phyloP scores from a whole-genome alignment of 164 flowering plant species.

The Tetrastigma voinierianum region DNA sequence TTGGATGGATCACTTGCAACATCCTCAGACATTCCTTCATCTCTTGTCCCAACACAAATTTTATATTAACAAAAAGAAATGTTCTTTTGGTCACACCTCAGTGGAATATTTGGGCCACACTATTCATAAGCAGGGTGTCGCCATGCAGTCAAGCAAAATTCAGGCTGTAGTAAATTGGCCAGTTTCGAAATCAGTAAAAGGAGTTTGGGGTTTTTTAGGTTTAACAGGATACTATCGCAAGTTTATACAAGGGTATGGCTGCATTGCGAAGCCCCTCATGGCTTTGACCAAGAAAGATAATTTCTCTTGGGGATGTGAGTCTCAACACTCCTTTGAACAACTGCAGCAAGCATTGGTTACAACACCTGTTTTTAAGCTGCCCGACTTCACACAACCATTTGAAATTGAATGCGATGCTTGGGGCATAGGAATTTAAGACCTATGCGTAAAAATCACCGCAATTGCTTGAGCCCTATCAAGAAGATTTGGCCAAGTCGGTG shows the following conservation, averaged over 20 bases:
- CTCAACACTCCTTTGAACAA: neutral
- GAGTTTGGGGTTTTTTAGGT: too few relatives aligned
- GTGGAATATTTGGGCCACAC: too few relatives aligned
- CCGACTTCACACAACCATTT: neutral
- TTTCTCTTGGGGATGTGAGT: conserved; percentile 1
- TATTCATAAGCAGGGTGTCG: too few relatives aligned
- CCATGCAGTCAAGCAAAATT: too few relatives aligned
- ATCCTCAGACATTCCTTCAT: neutral
- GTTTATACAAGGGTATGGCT: neutral
- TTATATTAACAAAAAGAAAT: neutral
- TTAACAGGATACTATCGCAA: too few relatives aligned
- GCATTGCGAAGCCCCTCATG: neutral
- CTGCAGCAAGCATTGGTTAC: neutral
- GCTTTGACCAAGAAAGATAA: neutral
- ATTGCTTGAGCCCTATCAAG: neutral
- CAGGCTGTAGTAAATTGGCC: too few relatives aligned
- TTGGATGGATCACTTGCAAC: neutral
- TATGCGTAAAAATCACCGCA: neutral
- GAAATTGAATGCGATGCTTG: conserved; percentile 9
- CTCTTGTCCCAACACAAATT: neutral
- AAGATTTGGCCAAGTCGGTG: neutral
- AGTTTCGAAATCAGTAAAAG: too few relatives aligned
- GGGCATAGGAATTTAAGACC: neutral
- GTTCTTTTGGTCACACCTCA: conserved; percentile 1
- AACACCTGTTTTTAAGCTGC: neutral